phyloP scores from a whole-genome alignment of 768 basidiomycete species.

The Mycena metata region DNA sequence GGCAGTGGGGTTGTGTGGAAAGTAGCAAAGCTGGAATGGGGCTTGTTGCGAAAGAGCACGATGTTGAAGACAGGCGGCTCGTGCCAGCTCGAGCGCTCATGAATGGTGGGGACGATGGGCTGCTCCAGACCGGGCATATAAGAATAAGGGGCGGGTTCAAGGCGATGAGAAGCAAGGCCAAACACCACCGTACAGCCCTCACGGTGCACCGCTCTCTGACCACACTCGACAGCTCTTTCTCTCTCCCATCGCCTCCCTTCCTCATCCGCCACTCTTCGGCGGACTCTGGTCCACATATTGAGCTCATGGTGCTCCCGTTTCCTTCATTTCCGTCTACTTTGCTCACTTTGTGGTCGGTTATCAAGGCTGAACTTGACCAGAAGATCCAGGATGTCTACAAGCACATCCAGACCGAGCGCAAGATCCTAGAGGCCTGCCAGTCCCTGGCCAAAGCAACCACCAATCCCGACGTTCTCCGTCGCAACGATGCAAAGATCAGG shows the following conservation, averaged over 20 bases:
- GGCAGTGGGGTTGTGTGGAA: no score
- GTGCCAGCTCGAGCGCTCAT: no score
- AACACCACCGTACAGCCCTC: no score
- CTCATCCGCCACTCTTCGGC: slow-evolving; percentile 29
- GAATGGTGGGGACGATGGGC: no score
- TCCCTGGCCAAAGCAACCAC: slow-evolving; percentile 84
- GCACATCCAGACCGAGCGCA: slow-evolving; percentile 93
- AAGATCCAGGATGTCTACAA: slow-evolving; percentile 93
- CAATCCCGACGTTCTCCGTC: slow-evolving; percentile 88
- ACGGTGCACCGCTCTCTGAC: neutral
- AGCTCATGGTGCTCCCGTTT: slow-evolving; percentile 39
- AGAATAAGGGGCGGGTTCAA: no score
- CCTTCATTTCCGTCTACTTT: slow-evolving; percentile 21
- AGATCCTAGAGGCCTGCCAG: slow-evolving; percentile 89
- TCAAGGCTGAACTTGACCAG: slow-evolving; percentile 83
- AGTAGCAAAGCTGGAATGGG: no score
- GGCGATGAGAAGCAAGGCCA: no score
- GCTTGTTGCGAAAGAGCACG: no score
- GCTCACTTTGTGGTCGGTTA: slow-evolving; percentile 29
- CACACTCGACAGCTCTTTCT: neutral
- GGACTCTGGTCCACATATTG: slow-evolving; percentile 29
- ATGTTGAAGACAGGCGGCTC: no score
- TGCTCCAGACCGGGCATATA: no score
- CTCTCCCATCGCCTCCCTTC: slow-evolving; percentile 17
- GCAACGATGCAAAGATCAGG: slow-evolving; percentile 87